Evolutionary conservation across 352 stramenopile species (phyloP), one percentile per base, ranked within the genome.

Genomic region (Pythium brassicae): DNA sequence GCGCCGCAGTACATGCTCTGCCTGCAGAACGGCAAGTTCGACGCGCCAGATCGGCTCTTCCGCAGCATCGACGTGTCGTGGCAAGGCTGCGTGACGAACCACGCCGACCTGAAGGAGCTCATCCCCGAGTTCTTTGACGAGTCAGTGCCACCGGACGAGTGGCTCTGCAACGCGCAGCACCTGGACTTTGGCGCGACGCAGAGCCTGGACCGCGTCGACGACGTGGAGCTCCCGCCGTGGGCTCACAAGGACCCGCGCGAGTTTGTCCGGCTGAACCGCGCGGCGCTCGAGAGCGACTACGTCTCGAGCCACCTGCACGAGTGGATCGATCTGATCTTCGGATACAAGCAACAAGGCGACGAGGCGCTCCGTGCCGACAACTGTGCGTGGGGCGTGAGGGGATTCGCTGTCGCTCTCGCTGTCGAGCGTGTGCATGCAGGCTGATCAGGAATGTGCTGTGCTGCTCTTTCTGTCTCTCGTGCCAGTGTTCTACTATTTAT

Each of bases 271-370:
- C 92, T 95, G 32, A 95, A 98, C 67, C 84, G 95, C 14, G 84
- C 92, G 46, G 97, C 97, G 17, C 79, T 99, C 3, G 96, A 99
- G 64, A 98, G 89, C 61, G 95, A 98, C 45, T 87, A 98, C 63
- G 97, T 97, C 22, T 98, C 94, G 29, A 64, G 89, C 46, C 91
- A 97, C 69, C 60, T 99, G 12, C 94, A 98, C 50, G 78, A 98
- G 56, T 99, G 97, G 97, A 98, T 99, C 61, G 96, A 99, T 68
- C 78, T 99, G 25, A 98, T 99, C 35, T 99, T 99, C 65, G 97
- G 97, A 29, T 96, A 81, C 69, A 98, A 97, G 62, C 96, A 99
- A 68, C 92, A 97, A 73, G 97, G 97, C 12, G 74, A 89, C 7
- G 78, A 85, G 44, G 87, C 87, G 0, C 56, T 91, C 44, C 67